These are phyloP conservation scores for Tolypocladium amazonense DNA, from an alignment of 2,329 filamentous ascomycete genomes.

Conservation along the genomic window DNA sequence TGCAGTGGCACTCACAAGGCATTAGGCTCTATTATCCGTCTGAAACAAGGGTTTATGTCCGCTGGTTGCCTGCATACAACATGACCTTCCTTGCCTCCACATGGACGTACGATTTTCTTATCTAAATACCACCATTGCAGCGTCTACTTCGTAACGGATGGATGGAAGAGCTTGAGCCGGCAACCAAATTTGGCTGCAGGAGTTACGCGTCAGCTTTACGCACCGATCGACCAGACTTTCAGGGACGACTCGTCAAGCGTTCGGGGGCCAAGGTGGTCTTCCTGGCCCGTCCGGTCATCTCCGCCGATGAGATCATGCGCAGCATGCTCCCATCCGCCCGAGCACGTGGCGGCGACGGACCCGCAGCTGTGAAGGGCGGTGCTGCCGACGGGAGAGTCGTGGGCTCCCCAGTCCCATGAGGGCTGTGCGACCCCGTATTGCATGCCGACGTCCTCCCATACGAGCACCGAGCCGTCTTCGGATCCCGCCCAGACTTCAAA, in stretches of 20 bases:
- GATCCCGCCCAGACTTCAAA: slow-evolving; percentile 56
- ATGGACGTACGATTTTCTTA: neutral
- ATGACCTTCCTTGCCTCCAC: neutral
- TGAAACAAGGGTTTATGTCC: too few relatives aligned
- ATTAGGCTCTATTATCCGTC: neutral
- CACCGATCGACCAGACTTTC: slow-evolving; percentile 11
- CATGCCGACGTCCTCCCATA: slow-evolving; percentile 48
- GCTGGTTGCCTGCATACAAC: too few relatives aligned
- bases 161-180: neutral
- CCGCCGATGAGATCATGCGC: neutral
- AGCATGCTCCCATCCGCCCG: slow-evolving; percentile 38
- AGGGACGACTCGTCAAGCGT: slow-evolving; percentile 11
- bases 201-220: neutral
- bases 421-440: slow-evolving; percentile 31
- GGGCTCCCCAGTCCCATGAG: slow-evolving; percentile 39
- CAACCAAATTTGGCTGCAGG: neutral
- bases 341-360: slow-evolving; percentile 45
- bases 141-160: neutral
- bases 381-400: slow-evolving; percentile 36
- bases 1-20: neutral
- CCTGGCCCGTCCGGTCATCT: neutral
- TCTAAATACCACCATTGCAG: too few relatives aligned
- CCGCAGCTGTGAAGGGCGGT: slow-evolving; percentile 42
- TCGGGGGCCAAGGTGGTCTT: neutral
- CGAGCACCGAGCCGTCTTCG: slow-evolving; percentile 39